Evolutionary conservation across 371 early-diverging fungal genomes (phyloP), one percentile per base, ranked within the genome.

Genomic region (Mucor sp.): DNA sequence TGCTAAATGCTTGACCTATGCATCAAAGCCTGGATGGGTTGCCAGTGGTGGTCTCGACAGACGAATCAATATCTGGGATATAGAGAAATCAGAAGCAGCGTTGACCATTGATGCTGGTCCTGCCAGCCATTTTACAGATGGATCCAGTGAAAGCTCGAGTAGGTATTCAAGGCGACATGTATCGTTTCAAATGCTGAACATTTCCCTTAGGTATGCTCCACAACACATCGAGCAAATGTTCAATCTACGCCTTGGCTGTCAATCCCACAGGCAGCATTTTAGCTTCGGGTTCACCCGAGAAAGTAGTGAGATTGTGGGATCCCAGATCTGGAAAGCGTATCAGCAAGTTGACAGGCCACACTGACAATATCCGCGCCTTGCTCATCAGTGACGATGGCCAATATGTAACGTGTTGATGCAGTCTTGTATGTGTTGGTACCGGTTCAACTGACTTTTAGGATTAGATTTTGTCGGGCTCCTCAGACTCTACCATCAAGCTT

Each of bases 11-110:
- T 74, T 95, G 11, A 91, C 91, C 2, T 88, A 89, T 75, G 89
- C 92, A 6, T 75, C 80, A 11, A 77, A 83, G 8, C 82, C 86
- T n/a, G 86, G 87, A 23, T 93, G 91, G 91, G 89, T 97, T 4
- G 94, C 95, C 3, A 94, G 94, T 60, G 98, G 93, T 33, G 98
- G 99, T n/a, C 81, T 96, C 15, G 99, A 99, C 77, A 88, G 91
- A 65, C 84, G 84, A 53, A 93, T 97, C 50, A 83, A 87, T 50
- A 77, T 97, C 30, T 98, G 99, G 99, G 96, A 97, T 77, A 76
- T 97, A 28, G 74, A 79, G 53, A 60, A 71, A 43, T 58, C 74
- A 21, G 68, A 69, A 30, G 77, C 75, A 6, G 48, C 70, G 3
- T 15, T 79, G 21, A 69, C 77, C 1, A 76, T 78, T 33, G 64